phyloP scores from a whole-genome alignment of 2,329 filamentous ascomycete genomes.

The Exophiala dermatitidis region DNA sequence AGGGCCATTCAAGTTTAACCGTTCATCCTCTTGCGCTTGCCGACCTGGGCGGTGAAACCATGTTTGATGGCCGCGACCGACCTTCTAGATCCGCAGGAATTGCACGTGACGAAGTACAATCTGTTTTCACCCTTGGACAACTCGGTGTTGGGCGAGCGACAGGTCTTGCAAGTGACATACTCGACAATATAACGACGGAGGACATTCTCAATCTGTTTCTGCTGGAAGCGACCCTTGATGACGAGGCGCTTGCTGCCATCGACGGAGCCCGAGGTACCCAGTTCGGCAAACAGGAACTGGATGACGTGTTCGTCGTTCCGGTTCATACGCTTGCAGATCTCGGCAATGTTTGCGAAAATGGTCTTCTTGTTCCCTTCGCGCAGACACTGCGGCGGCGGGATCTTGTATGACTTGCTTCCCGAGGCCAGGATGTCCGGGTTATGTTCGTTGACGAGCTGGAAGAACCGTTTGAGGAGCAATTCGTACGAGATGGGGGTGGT shows the following conservation, averaged over 20 bases:
- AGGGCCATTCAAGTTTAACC: conserved; percentile 47
- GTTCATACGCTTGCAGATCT: conserved; percentile 99
- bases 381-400: conserved; percentile 94
- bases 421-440: conserved; percentile 91
- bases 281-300: conserved; percentile 91
- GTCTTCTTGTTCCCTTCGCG: conserved; percentile 99
- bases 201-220: conserved; percentile 98
- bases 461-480: conserved; percentile 84
- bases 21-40: conserved; percentile 94
- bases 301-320: conserved; percentile 96
- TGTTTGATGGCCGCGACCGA: conserved; percentile 98
- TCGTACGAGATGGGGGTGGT: conserved; percentile 73
- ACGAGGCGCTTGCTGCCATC: conserved; percentile 88
- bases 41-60: conserved; percentile 98
- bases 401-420: conserved; percentile 95
- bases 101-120: conserved; percentile 98
- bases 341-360: conserved; percentile 97
- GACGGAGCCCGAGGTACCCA: conserved; percentile 93
- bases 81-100: conserved; percentile 73
- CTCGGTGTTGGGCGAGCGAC: conserved; percentile 87
- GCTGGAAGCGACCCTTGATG: conserved; percentile 99
- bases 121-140: conserved; percentile 99
- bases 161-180: conserved; percentile 94
- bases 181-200: conserved; percentile 88
- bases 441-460: conserved; percentile 86